Conservation (phyloP, 495 filamentous ascomycete genomes). For the Tricharina praecox region DNA sequence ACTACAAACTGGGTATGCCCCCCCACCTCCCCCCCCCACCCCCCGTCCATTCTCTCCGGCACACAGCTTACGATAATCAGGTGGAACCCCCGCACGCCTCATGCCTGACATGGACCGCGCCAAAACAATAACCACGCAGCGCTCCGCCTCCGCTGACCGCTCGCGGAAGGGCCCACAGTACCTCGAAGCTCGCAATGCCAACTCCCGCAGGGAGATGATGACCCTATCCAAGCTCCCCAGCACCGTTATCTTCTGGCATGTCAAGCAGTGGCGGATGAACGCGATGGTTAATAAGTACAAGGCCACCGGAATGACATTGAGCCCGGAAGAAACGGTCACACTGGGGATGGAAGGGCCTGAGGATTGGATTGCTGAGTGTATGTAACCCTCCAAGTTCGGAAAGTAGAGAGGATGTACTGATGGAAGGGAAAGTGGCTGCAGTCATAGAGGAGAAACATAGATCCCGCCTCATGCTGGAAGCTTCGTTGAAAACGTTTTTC, state of each 20-base stretch:
- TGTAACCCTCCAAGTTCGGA: not conserved
- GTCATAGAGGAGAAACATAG: not conserved
- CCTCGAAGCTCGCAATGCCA: constrained; percentile 1
- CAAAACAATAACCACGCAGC: not conserved
- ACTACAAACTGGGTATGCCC: constrained; percentile 6
- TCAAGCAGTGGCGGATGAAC: constrained; percentile 1
- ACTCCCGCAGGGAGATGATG: not conserved
- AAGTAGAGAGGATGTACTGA: not conserved
- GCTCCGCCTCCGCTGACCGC: not conserved
- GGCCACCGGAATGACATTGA: too few relatives aligned
- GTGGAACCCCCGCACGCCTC: not conserved
- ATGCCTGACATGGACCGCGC: not conserved
- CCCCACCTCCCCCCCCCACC: too few relatives aligned
- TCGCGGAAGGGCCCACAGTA: not conserved
- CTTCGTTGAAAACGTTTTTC: constrained; percentile 5
- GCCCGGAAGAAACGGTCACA: too few relatives aligned
- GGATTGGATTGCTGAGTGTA: constrained; percentile 7
- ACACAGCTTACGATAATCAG: too few relatives aligned
- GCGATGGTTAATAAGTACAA: not conserved
- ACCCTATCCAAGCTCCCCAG: not conserved
- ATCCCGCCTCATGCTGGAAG: constrained; percentile 4
- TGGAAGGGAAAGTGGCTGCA: not conserved
- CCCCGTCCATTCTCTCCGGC: not conserved
- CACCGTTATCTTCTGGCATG: constrained; percentile 3
- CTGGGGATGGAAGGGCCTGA: not conserved